These are phyloP conservation scores for Pseudogymnoascus sp. DNA, from an alignment of 2,329 filamentous ascomycete genomes.

Conservation along the genomic window DNA sequence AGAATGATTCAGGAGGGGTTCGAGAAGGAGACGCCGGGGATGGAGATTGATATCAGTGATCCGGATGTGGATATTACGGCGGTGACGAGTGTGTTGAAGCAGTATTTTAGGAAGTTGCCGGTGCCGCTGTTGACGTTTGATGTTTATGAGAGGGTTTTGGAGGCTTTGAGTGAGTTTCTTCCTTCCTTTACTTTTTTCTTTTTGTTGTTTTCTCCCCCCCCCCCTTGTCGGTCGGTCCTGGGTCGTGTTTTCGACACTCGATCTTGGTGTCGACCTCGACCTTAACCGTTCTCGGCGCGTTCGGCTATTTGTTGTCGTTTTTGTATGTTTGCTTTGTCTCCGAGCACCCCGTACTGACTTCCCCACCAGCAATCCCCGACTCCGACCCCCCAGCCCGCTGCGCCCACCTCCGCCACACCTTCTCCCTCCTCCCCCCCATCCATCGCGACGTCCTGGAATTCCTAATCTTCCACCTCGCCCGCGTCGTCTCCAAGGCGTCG, in stretches of 20 bases:
- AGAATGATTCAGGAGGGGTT: conserved; percentile 88
- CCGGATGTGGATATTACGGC: conserved; percentile 91
- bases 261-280: too few relatives aligned
- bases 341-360: conserved; percentile 27
- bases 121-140: conserved; percentile 85
- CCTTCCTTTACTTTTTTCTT: background rate
- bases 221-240: too few relatives aligned
- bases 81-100: conserved; percentile 90
- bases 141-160: conserved; percentile 80
- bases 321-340: too few relatives aligned
- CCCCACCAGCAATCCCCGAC: conserved; percentile 49
- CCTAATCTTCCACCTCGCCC: conserved; percentile 82
- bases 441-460: conserved; percentile 90
- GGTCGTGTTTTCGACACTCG: too few relatives aligned
- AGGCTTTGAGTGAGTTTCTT: conserved; percentile 59
- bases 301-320: too few relatives aligned
- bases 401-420: conserved; percentile 60
- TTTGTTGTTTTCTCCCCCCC: background rate
- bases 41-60: conserved; percentile 79
- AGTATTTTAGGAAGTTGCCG: conserved; percentile 92
- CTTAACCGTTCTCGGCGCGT: too few relatives aligned
- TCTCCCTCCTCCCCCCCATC: conserved; percentile 69
- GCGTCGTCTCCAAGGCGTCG: conserved; percentile 71
- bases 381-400: conserved; percentile 59
- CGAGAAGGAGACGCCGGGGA: conserved; percentile 54